Conservation (phyloP, 768 basidiomycete species). For the Psilocybe azurescens region DNA sequence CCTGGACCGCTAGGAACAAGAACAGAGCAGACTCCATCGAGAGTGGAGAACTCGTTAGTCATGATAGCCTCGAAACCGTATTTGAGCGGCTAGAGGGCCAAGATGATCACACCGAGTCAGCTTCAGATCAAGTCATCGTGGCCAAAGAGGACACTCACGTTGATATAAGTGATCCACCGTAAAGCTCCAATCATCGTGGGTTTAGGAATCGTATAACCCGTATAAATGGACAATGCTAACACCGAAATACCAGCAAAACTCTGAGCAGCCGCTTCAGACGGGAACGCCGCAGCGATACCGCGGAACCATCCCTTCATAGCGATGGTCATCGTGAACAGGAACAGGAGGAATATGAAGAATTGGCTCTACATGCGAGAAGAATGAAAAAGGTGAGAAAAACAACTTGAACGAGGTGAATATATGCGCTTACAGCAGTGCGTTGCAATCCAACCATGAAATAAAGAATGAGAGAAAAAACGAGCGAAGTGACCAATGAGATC, state of each 20-base stretch:
- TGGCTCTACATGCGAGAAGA: slow-evolving; percentile 41
- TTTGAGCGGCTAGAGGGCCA: slow-evolving; percentile 29
- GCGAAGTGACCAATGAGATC: slow-evolving; percentile 50
- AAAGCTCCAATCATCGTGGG: slow-evolving; percentile 47
- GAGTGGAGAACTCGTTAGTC: slow-evolving; percentile 81
- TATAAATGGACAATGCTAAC: slow-evolving; percentile 36
- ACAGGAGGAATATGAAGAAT: slow-evolving; percentile 56
- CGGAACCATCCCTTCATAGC: slow-evolving; percentile 84
- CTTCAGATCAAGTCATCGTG: background rate
- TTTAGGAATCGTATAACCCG: slow-evolving; percentile 21
- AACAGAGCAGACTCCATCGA: slow-evolving; percentile 62
- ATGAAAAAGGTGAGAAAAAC: slow-evolving; percentile 27
- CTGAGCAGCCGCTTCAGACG: slow-evolving; percentile 64
- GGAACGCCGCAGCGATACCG: slow-evolving; percentile 63
- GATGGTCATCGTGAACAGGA: slow-evolving; percentile 59
- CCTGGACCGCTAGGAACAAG: slow-evolving; percentile 67
- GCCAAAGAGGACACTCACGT: slow-evolving; percentile 9
- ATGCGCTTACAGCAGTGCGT: slow-evolving; percentile 34
- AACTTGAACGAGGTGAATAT: too few species aligned
- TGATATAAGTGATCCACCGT: slow-evolving; percentile 63
- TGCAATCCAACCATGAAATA: slow-evolving; percentile 72
- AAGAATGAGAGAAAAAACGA: slow-evolving; percentile 52
- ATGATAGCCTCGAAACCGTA: slow-evolving; percentile 70
- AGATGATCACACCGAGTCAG: background rate
- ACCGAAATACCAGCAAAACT: slow-evolving; percentile 55